phyloP scores from a whole-genome alignment of 495 filamentous ascomycete genomes.

The Hypoxylon perforatum region DNA sequence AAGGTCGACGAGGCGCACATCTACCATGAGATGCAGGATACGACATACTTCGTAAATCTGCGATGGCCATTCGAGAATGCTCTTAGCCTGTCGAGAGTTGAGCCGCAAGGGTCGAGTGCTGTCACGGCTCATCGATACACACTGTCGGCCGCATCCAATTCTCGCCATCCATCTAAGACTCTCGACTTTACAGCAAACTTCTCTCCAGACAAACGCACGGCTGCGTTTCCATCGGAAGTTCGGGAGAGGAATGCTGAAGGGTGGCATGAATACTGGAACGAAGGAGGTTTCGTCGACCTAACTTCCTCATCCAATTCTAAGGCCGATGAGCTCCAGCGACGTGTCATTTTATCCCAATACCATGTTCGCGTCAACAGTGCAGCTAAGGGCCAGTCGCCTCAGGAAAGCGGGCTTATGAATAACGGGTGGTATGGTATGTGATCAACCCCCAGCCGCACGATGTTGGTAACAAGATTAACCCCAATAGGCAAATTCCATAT shows the following conservation, averaged over 20 bases:
- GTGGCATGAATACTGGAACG: slow-evolving; percentile 58
- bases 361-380: slow-evolving; percentile 60
- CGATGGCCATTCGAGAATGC: slow-evolving; percentile 44
- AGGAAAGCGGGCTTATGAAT: slow-evolving; percentile 56
- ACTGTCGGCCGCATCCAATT: slow-evolving; percentile 16
- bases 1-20: slow-evolving; percentile 43
- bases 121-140: slow-evolving; percentile 36
- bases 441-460: background rate
- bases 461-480: background rate
- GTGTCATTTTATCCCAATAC: slow-evolving; percentile 62
- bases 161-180: slow-evolving; percentile 11
- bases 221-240: slow-evolving; percentile 27
- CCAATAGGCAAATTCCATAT: slow-evolving; percentile 45
- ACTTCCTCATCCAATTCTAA: slow-evolving; percentile 48
- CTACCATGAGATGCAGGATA: slow-evolving; percentile 50
- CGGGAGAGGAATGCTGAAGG: slow-evolving; percentile 21
- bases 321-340: slow-evolving; percentile 60
- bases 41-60: slow-evolving; percentile 51
- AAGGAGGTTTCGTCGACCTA: slow-evolving; percentile 61
- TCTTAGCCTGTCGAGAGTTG: slow-evolving; percentile 35
- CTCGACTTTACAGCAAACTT: slow-evolving; percentile 40
- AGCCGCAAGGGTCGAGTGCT: slow-evolving; percentile 22
- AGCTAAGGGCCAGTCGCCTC: slow-evolving; percentile 45
- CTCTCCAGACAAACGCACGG: slow-evolving; percentile 23
- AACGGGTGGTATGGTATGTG: slow-evolving; percentile 57